Base-by-base conservation (phyloP, 441 rosid genomes). In the Adansonia grandidieri region DNA sequence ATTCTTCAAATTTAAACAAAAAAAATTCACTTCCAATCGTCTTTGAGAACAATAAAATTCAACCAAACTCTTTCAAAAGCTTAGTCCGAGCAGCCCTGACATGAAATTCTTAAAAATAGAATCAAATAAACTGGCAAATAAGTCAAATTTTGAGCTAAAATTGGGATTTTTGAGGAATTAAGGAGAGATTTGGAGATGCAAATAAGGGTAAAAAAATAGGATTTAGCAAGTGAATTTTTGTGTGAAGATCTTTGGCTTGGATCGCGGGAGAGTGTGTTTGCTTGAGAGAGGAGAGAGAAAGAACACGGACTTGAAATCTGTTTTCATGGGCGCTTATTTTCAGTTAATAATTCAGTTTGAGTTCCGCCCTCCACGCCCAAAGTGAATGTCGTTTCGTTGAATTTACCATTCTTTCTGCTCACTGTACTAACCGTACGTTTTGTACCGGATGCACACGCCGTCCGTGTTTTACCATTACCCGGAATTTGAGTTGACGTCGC, bases 341-440 rank as follows among this genome's bases (percentile, higher is more conserved):
- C 82, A 83, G 90, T 91, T 88, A 86, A 92, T 98, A 77, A 92
- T 96, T 64, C 81, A 65, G 82, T 86, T 91, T 90, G 88, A 89
- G 87, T 86, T 91, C 95, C 93, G 90, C 70, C 2, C 48, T 32
- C 75, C 10, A 32, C 42, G 28, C 44, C 45, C 57, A 15, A 2
- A 32, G 15, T 6, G 20, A 20, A 37, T 54, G 64, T 54, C 75
- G 54, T 50, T 50, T 50, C 11, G 54, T 50, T 50, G 11, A 50
- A 50, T 50, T 50, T 2, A 6, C 45, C 7, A 42, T 42, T 42
- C 5, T 42, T 42, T 57, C 24, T 57, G 61, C 9, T 19, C 11
- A 17, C 15, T 57, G 24, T 17, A 57, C 1, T 6, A 50, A 50
- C 45, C 37, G 37, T 32, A 32, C 37, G 37, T 32, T 32, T 32